Percentiles rank a stretch among this genome's conserved stretches.
Conservation (phyloP, 1,284 basidiomycete genomes). For the Trichosporon sp. region DNA sequence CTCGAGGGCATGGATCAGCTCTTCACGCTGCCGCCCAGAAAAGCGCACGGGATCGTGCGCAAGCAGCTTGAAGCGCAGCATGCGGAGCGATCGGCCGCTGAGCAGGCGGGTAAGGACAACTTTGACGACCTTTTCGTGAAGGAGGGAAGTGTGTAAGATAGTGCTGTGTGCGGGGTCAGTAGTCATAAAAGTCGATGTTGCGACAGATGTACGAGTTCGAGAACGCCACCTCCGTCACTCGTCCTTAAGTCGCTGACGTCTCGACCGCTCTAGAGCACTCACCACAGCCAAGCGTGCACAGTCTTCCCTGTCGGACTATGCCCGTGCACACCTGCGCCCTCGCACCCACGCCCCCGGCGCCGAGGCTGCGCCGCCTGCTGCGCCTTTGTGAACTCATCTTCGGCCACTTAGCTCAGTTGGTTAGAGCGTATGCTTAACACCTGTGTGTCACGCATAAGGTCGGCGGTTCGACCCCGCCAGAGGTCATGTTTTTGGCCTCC, state of each 20-base stretch:
- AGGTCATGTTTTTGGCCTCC: neutral
- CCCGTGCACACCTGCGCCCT: neutral
- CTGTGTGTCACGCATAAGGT: neutral
- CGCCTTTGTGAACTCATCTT: neutral
- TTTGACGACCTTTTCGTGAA: neutral
- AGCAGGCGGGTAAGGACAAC: neutral
- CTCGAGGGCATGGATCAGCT: slow-evolving; percentile 24
- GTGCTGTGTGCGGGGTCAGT: neutral
- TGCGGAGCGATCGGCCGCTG: neutral
- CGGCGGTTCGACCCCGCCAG: neutral
- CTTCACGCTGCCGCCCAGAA: slow-evolving; percentile 16
- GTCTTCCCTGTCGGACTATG: too few species aligned
- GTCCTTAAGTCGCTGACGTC: neutral
- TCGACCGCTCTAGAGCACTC: too few species aligned
- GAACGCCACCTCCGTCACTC: neutral
- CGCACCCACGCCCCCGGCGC: neutral
- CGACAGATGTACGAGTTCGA: neutral
- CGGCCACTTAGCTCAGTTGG: neutral
- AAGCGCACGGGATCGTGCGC: slow-evolving; percentile 12
- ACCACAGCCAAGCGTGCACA: too few species aligned
- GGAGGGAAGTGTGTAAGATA: neutral
- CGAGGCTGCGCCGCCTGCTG: neutral
- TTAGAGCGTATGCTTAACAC: neutral
- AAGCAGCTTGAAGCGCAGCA: slow-evolving; percentile 3
- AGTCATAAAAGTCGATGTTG: too few species aligned